phyloP scores from a whole-genome alignment of 495 filamentous ascomycete genomes.

The Evernia prunastri region DNA sequence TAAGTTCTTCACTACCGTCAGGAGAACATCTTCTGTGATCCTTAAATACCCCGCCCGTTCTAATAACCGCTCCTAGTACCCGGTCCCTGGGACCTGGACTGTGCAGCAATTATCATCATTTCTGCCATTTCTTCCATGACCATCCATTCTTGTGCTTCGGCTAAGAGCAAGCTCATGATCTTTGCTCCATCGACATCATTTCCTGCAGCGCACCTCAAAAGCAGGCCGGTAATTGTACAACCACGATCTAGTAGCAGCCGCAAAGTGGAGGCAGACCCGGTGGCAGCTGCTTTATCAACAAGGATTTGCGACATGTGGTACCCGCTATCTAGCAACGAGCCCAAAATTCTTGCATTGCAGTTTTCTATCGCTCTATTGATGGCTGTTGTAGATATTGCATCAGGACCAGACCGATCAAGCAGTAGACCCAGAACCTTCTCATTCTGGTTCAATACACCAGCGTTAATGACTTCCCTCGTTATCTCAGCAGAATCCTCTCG shows the following conservation, averaged over 20 bases:
- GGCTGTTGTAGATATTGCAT: neutral
- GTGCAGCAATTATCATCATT: neutral
- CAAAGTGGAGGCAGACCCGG: neutral
- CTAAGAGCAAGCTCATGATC: constrained; percentile 1
- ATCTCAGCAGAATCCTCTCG: neutral
- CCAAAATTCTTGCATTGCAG: neutral
- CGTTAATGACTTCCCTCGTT: neutral
- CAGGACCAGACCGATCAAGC: neutral
- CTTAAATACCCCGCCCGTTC: neutral
- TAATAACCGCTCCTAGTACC: neutral
- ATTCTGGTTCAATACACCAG: neutral
- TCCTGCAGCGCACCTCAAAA: neutral
- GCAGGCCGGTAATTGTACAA: neutral
- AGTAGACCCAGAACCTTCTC: neutral
- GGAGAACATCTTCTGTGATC: neutral
- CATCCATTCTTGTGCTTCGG: neutral
- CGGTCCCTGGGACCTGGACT: neutral
- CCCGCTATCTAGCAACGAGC: neutral
- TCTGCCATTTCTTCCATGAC: neutral
- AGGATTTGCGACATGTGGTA: neutral
- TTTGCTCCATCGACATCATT: neutral
- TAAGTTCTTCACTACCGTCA: neutral
- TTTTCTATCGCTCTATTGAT: neutral
- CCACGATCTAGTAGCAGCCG: neutral
- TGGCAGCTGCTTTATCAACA: neutral